Percentiles rank a stretch among this genome's conserved stretches.
These are phyloP conservation scores for Penicillium psychrosexuale DNA, from an alignment of 2,329 filamentous ascomycete genomes.

Conservation along the genomic window DNA sequence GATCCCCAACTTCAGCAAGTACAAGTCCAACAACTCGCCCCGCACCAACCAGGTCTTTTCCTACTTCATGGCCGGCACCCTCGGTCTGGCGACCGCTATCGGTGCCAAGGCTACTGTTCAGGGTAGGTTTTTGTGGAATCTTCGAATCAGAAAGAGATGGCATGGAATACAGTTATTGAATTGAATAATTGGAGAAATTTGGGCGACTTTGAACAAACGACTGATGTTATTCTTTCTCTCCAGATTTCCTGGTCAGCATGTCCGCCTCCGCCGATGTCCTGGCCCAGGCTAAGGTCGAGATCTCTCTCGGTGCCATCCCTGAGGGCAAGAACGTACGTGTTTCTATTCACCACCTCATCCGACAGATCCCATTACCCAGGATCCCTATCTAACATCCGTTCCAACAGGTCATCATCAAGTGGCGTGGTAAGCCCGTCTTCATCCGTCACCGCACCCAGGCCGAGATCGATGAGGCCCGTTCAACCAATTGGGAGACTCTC, in stretches of 20 bases:
- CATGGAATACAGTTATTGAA: not conserved
- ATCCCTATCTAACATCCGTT: constrained; percentile 15
- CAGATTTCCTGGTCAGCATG: constrained; percentile 99
- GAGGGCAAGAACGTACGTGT: constrained; percentile 96
- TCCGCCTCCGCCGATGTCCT: constrained; percentile 96
- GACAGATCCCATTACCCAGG: not conserved
- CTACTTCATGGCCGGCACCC: constrained; percentile 97
- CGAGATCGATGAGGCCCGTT: constrained; percentile 94
- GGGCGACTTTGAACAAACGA: constrained; percentile 5
- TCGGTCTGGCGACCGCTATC: constrained; percentile 87
- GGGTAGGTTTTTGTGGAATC: constrained; percentile 60
- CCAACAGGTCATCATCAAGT: constrained; percentile 92
- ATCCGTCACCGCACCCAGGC: constrained; percentile 92
- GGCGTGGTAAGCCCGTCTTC: constrained; percentile 99
- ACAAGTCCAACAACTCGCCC: constrained; percentile 67
- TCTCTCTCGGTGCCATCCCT: constrained; percentile 86
- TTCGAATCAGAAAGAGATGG: constrained; percentile 5
- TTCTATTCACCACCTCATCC: not conserved
- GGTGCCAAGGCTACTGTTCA: constrained; percentile 97
- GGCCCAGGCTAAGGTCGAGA: constrained; percentile 99
- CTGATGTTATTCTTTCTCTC: constrained; percentile 29
- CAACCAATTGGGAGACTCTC: constrained; percentile 74
- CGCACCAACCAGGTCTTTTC: constrained; percentile 80
- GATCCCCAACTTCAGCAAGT: constrained; percentile 87
- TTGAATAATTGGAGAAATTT: constrained; percentile 1